Evolutionary conservation across 78 protist genomes (phyloP).

Genomic region (Trichosphaerium sp.): DNA sequence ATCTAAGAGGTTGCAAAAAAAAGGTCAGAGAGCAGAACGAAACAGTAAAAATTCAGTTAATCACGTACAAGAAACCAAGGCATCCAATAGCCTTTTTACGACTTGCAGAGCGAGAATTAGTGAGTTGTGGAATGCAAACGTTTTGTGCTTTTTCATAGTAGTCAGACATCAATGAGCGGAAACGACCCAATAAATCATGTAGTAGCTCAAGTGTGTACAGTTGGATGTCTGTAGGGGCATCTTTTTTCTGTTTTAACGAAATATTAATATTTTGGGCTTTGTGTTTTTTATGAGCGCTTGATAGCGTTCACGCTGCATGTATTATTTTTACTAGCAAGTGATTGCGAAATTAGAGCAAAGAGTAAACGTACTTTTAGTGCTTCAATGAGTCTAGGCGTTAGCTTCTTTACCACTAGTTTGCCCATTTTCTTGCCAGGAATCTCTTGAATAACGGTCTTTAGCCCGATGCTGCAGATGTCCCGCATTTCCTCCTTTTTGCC

Average conservation of each 20-base stretch:
- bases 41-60: too few relatives aligned
- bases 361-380: too few relatives aligned
- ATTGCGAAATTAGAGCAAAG: too few relatives aligned
- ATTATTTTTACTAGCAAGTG: too few relatives aligned
- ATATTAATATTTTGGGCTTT: too few relatives aligned
- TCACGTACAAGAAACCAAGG: constrained; percentile 30
- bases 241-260: constrained; percentile 5
- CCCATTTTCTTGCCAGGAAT: constrained; percentile 29
- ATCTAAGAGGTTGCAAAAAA: too few relatives aligned
- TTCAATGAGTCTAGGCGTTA: too few relatives aligned
- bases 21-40: not conserved
- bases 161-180: constrained; percentile 18
- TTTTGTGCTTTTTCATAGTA: constrained; percentile 30
- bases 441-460: constrained; percentile 34
- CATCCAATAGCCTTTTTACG: constrained; percentile 45
- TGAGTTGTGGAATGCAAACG: constrained; percentile 26
- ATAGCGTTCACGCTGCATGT: too few relatives aligned
- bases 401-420: too few relatives aligned
- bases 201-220: constrained; percentile 37
- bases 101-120: constrained; percentile 17
- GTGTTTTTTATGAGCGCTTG: too few relatives aligned
- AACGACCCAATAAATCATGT: constrained; percentile 21
- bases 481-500: constrained; percentile 38
- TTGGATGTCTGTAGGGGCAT: constrained; percentile 39
- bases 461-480: constrained; percentile 39